These are phyloP conservation scores for Penicillium fuscoglaucum DNA, from an alignment of 2,329 filamentous ascomycete genomes.

Conservation along the genomic window DNA sequence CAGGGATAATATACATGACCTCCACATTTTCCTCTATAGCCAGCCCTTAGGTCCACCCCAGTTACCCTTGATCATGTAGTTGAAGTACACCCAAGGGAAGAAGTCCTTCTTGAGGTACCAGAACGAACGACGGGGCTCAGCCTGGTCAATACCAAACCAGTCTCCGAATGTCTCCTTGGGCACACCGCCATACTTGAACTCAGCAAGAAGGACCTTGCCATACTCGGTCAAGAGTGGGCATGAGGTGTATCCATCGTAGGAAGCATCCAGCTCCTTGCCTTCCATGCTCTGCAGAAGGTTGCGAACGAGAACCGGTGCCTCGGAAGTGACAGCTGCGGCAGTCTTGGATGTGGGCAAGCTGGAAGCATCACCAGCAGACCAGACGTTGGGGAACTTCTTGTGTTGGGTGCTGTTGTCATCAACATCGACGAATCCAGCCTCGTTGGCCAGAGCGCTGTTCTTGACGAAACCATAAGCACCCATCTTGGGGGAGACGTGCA, in stretches of 20 bases:
- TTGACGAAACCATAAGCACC: conserved; percentile 57
- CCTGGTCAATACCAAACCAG: conserved; percentile 59
- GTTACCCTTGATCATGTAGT: conserved; percentile 61
- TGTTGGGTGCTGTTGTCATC: conserved; percentile 55
- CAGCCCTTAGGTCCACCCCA: conserved; percentile 63
- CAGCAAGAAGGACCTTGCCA: conserved; percentile 63
- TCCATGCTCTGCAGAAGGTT: conserved; percentile 51
- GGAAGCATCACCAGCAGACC: conserved; percentile 61
- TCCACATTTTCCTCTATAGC: conserved; percentile 13
- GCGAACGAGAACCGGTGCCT: conserved; percentile 54
- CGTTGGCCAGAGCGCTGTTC: conserved; percentile 56
- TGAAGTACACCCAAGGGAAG: conserved; percentile 66
- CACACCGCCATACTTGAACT: conserved; percentile 65
- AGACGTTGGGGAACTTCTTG: conserved; percentile 57
- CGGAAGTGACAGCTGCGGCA: conserved; percentile 53
- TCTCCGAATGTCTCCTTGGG: conserved; percentile 64
- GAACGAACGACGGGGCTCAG: conserved; percentile 56
- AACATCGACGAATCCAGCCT: conserved; percentile 60
- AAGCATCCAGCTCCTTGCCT: conserved; percentile 46
- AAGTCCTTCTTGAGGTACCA: conserved; percentile 67
- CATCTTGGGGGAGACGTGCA: conserved; percentile 62
- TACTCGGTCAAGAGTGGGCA: conserved; percentile 59
- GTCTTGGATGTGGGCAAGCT: conserved; percentile 61
- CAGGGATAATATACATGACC: conserved; percentile 4
- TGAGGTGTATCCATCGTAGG: conserved; percentile 58